Conservation (phyloP, 768 basidiomycete species). For the Tylopilus intermedius region DNA sequence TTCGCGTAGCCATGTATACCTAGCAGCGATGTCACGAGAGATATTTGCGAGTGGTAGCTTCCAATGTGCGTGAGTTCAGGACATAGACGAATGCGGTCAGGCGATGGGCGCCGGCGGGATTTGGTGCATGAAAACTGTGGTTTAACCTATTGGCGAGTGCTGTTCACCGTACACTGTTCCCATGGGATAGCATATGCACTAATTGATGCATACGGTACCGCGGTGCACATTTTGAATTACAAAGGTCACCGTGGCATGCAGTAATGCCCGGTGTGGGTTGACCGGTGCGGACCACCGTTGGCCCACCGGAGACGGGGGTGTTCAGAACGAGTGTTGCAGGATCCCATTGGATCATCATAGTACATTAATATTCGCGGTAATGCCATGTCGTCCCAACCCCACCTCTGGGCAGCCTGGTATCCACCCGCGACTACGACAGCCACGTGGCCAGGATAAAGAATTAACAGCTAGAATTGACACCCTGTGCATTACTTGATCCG, state of each 20-base stretch:
- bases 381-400: background rate
- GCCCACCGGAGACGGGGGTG: background rate
- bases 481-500: constrained; percentile 7
- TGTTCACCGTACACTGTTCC: background rate
- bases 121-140: constrained; percentile 25
- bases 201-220: background rate
- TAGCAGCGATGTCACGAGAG: no score
- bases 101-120: constrained; percentile 28
- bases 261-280: background rate
- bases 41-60: background rate
- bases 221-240: constrained; percentile 3
- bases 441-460: background rate
- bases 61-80: no score
- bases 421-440: background rate
- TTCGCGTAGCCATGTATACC: no score
- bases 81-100: constrained; percentile 6
- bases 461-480: background rate
- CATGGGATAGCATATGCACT: background rate
- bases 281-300: constrained; percentile 1
- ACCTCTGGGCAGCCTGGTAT: background rate
- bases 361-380: background rate
- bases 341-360: background rate
- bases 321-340: background rate
- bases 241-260: background rate
- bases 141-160: background rate